Conservation (phyloP, 768 basidiomycete species). For the Cubamyces sp. region DNA sequence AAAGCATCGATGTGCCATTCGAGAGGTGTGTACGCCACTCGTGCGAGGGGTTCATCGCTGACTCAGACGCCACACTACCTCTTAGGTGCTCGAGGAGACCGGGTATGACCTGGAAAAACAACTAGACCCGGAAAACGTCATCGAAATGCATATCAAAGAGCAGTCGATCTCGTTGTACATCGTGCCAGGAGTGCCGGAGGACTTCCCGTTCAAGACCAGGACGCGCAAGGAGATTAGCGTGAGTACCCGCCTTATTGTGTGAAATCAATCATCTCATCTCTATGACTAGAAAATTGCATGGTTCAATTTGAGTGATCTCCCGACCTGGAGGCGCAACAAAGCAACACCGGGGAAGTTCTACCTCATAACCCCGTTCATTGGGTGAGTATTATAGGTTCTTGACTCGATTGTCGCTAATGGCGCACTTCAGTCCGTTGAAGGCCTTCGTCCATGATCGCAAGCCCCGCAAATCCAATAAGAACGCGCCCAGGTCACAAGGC, state of each 20-base stretch:
- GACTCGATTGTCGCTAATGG: background rate
- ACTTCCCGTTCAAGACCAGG: slow-evolving; percentile 87
- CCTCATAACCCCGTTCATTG: slow-evolving; percentile 92
- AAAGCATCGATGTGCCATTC: slow-evolving; percentile 79
- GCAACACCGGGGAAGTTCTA: slow-evolving; percentile 82
- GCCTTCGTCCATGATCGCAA: slow-evolving; percentile 68
- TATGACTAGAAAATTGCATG: slow-evolving; percentile 87
- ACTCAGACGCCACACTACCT: slow-evolving; percentile 17
- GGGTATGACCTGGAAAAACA: slow-evolving; percentile 85
- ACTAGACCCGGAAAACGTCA: slow-evolving; percentile 66
- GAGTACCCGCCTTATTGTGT: slow-evolving; percentile 34
- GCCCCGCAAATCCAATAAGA: slow-evolving; percentile 53
- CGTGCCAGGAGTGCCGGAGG: slow-evolving; percentile 85
- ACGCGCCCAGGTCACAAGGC: slow-evolving; percentile 35
- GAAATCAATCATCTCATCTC: slow-evolving; percentile 25
- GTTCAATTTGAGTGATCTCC: slow-evolving; percentile 88
- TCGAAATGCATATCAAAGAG: slow-evolving; percentile 87
- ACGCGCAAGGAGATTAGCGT: slow-evolving; percentile 99
- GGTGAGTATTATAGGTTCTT: slow-evolving; percentile 42
- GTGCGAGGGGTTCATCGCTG: background rate
- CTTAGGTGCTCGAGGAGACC: slow-evolving; percentile 95
- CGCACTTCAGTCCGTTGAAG: slow-evolving; percentile 57
- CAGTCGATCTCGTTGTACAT: slow-evolving; percentile 92
- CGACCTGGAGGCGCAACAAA: slow-evolving; percentile 88
- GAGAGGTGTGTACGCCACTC: slow-evolving; percentile 67